Percentiles rank a stretch among this genome's conserved stretches.
These are phyloP conservation scores for Claviceps sp. DNA, from an alignment of 2,329 filamentous ascomycete genomes.

Conservation along the genomic window DNA sequence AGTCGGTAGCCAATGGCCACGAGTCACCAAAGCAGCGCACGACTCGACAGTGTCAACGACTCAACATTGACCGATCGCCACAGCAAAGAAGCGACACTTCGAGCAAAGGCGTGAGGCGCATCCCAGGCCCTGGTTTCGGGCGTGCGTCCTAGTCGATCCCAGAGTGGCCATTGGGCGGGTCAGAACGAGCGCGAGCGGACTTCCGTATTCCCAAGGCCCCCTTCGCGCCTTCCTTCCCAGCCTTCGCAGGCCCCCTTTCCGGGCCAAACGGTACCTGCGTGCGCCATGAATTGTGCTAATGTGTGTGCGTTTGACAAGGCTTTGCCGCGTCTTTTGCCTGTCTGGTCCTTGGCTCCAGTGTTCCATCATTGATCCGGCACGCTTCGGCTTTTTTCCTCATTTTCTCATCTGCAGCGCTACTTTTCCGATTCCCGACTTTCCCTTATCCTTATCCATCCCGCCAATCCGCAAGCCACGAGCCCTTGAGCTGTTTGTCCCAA, in stretches of 20 bases:
- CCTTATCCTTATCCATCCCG: background rate
- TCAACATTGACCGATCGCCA: no score
- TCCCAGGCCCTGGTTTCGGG: no score
- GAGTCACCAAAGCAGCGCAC: no score
- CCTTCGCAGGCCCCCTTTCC: background rate
- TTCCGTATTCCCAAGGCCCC: background rate
- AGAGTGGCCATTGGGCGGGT: no score
- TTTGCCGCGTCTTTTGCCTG: background rate
- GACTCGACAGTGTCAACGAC: no score
- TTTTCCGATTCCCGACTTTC: background rate
- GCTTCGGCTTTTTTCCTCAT: background rate
- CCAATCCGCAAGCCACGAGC: background rate
- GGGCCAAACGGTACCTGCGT: constrained; percentile 1
- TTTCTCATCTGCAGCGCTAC: background rate
- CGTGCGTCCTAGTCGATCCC: no score
- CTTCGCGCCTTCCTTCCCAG: background rate
- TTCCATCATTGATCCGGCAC: background rate
- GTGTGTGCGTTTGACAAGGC: background rate
- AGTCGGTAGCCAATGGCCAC: no score
- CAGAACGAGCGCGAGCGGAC: background rate
- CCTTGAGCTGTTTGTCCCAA: background rate
- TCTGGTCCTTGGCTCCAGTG: background rate
- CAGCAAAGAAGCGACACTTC: no score
- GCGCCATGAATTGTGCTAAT: background rate
- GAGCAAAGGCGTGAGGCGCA: no score